phyloP scores from a whole-genome alignment of 345 rosid species.

The Ceriops zippeliana region DNA sequence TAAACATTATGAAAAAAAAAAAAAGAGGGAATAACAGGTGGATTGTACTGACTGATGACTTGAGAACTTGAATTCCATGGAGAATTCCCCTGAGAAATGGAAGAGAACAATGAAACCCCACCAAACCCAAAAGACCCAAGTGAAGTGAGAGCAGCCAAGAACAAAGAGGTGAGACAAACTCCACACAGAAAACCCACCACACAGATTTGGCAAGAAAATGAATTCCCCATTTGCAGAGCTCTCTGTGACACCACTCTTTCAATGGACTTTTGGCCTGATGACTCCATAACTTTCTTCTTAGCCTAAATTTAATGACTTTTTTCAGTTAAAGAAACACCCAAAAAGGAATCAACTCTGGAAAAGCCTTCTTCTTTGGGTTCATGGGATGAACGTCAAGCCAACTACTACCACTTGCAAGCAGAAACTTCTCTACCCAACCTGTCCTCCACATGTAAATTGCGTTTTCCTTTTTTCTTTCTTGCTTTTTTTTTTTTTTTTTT shows the following conservation, averaged over 20 bases:
- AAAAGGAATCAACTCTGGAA: neutral
- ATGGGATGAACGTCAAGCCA: constrained; percentile 14
- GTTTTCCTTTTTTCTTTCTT: neutral
- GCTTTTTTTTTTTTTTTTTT: neutral
- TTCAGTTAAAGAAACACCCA: neutral
- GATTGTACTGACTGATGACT: constrained; percentile 44
- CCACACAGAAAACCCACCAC: constrained; percentile 88
- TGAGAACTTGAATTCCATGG: constrained; percentile 58
- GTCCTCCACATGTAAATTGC: neutral
- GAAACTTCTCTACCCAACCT: neutral
- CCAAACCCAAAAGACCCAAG: constrained; percentile 53
- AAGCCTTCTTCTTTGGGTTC: neutral
- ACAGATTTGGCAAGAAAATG: constrained; percentile 89
- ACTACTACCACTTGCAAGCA: constrained; percentile 28
- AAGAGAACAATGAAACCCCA: constrained; percentile 45
- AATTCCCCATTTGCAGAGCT: constrained; percentile 77
- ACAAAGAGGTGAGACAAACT: constrained; percentile 74
- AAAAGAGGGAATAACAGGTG: neutral
- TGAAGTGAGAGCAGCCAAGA: constrained; percentile 80
- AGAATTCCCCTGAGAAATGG: constrained; percentile 38
- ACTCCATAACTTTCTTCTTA: constrained; percentile 41
- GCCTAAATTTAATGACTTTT: neutral
- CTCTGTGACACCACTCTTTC: constrained; percentile 80
- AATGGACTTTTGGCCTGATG: constrained; percentile 53
- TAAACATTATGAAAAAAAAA: no score